Conservation (phyloP, 768 basidiomycete species). For the Lactarius tabidus region DNA sequence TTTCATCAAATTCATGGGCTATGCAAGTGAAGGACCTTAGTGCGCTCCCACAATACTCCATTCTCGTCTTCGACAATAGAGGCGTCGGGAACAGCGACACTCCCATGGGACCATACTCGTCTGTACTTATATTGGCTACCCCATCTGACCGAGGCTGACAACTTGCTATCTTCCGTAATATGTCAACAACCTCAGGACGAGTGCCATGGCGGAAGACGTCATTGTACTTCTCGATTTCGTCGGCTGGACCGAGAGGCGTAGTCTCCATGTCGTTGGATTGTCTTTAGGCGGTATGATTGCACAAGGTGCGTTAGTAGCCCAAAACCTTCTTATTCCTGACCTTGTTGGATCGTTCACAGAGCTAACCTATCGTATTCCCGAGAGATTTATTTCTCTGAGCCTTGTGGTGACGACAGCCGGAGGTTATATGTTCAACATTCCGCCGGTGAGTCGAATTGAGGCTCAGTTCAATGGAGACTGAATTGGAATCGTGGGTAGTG, state of each 20-base stretch:
- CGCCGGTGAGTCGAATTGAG: conserved; percentile 46
- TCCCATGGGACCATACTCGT: conserved; percentile 78
- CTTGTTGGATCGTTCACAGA: conserved; percentile 42
- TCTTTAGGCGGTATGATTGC: conserved; percentile 86
- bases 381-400: conserved; percentile 62
- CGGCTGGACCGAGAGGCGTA: conserved; percentile 61
- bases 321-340: not conserved
- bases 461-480: not conserved
- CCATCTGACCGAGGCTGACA: not conserved
- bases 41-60: conserved; percentile 47
- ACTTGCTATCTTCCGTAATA: not conserved
- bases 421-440: conserved; percentile 55
- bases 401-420: conserved; percentile 71
- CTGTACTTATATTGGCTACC: conserved; percentile 27
- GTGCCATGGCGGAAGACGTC: conserved; percentile 73
- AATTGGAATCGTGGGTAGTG: conserved; percentile 15
- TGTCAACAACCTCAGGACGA: conserved; percentile 44
- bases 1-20: conserved; percentile 59
- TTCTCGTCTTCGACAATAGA: conserved; percentile 79
- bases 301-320: conserved; percentile 45
- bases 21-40: conserved; percentile 64
- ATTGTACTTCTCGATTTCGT: conserved; percentile 64
- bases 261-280: conserved; percentile 66
- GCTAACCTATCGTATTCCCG: conserved; percentile 59
- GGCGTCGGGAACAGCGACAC: conserved; percentile 74